phyloP scores from a whole-genome alignment of 805 yeast genomes.

The Ogataea dorogensis region DNA sequence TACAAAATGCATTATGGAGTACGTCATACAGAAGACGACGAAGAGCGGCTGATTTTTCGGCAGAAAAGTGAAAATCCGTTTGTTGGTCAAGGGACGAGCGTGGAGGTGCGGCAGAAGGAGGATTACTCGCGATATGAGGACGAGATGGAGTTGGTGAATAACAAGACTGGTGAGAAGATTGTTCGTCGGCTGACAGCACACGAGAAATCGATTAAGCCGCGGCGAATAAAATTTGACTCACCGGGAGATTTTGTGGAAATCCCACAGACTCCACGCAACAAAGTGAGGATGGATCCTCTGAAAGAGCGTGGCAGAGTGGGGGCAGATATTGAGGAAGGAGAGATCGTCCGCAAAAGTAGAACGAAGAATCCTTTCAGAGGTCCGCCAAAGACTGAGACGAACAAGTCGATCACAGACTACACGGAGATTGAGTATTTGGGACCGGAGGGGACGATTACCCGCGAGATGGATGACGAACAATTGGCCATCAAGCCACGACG shows the following conservation, averaged over 20 bases:
- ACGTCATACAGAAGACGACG: conserved; percentile 20
- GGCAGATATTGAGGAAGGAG: conserved; percentile 13
- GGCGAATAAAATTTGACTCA: conserved; percentile 31
- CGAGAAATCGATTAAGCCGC: conserved; percentile 40
- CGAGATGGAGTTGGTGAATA: conserved; percentile 41
- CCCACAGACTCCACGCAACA: conserved; percentile 21
- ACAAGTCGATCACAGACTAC: not conserved
- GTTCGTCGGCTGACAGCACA: conserved; percentile 31
- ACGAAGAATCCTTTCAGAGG: conserved; percentile 27
- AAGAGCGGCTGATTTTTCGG: conserved; percentile 18
- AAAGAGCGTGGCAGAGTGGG: conserved; percentile 1
- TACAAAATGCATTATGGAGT: conserved; percentile 26
- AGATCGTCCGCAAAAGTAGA: conserved; percentile 22
- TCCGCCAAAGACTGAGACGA: conserved; percentile 2
- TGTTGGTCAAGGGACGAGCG: conserved; percentile 9
- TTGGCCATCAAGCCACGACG: conserved; percentile 38
- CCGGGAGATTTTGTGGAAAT: conserved; percentile 2
- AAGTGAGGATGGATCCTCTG: conserved; percentile 13
- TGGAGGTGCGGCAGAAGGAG: not conserved
- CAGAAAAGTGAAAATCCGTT: conserved; percentile 33
- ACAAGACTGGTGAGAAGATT: conserved; percentile 40
- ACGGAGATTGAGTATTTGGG: conserved; percentile 24
- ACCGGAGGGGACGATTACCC: conserved; percentile 35
- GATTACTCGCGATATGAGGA: conserved; percentile 31
- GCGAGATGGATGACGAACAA: conserved; percentile 35